phyloP scores from a whole-genome alignment of 192 early-diverging fungal genomes.

The Chytriomyces sp. region DNA sequence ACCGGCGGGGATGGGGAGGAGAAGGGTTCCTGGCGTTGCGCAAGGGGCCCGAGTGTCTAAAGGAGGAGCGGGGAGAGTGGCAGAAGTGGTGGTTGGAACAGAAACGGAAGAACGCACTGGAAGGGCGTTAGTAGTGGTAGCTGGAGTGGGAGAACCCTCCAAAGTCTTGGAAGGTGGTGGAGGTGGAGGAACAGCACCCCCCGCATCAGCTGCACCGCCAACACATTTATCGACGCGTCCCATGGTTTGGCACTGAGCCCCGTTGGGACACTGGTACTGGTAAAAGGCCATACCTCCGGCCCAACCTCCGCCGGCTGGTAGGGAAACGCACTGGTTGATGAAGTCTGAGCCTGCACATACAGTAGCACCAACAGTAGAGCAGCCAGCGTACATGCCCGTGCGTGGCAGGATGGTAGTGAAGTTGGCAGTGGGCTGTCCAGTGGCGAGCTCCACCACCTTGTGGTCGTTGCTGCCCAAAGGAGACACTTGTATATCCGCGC shows the following conservation, averaged over 20 bases:
- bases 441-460: background rate
- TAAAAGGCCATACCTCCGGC: background rate
- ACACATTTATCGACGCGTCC: background rate
- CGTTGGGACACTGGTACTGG: background rate
- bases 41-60: background rate
- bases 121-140: background rate
- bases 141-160: background rate
- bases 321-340: constrained; percentile 12
- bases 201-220: no score
- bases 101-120: background rate
- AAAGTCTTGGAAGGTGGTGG: background rate
- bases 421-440: background rate
- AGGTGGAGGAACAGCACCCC: background rate
- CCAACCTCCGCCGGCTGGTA: constrained; percentile 1
- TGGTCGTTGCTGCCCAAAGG: background rate
- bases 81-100: background rate
- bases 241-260: background rate
- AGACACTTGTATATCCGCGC: constrained; percentile 1
- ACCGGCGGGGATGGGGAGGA: background rate
- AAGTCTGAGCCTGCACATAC: background rate
- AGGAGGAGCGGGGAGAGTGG: background rate
- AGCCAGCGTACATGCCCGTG: background rate
- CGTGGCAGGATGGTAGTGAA: background rate
- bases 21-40: background rate
- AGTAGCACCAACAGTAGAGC: background rate